Evolutionary conservation across 228 moss, liverwort and hornwort genomes (phyloP), one percentile per base, ranked within the genome.

Genomic region (Sphagnum magellanicum): DNA sequence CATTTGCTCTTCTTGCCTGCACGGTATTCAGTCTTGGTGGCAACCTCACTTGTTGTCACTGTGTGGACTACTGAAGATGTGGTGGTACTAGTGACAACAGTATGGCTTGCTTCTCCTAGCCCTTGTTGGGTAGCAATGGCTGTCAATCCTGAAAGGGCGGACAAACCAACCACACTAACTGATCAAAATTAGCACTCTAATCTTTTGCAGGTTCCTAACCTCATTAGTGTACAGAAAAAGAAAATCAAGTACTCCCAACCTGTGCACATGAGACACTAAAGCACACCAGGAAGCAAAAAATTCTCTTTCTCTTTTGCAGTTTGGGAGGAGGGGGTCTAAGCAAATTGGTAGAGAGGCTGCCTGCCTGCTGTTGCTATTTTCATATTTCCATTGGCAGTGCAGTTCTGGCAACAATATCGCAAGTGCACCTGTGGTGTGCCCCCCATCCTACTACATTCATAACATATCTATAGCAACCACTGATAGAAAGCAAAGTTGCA

Each of bases 81-180:
- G 60, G 70, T 50, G 63, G 71, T 63, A 48, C 63, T 71, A 64
- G 63, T 71, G 53, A 46, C n/a, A 8, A 15, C 48, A 14, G 64
- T 64, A 10, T 52, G 52, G 53, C 71, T 63, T 57, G 51, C 64
- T 49, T 64, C 57, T 6, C 64, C 64, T n/a, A 67, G 50, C 67
- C 52, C 49, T n/a, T 16, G 14, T 6, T 63, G 71, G 48, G 64
- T 48, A 71, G 63, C 53, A 8, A 63, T 53, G 4, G 64, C 64
- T 53, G 64, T 7, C 10, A 64, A 14, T 8, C 64, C 71, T 65
- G 71, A 32, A 64, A 71, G 52, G 11, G 17, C 5, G 53, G 4
- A 57, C 17, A 47, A 59, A 51, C 50, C 49, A 52, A 10, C 46
- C 46, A 59, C 53, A 15, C 57, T 70, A 16, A 4, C 10, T 10